A percentile compares a stretch with the other conserved stretches of the same genome.
Evolutionary conservation across 495 filamentous ascomycete genomes (phyloP).

Genomic region (Podospora sp.): DNA sequence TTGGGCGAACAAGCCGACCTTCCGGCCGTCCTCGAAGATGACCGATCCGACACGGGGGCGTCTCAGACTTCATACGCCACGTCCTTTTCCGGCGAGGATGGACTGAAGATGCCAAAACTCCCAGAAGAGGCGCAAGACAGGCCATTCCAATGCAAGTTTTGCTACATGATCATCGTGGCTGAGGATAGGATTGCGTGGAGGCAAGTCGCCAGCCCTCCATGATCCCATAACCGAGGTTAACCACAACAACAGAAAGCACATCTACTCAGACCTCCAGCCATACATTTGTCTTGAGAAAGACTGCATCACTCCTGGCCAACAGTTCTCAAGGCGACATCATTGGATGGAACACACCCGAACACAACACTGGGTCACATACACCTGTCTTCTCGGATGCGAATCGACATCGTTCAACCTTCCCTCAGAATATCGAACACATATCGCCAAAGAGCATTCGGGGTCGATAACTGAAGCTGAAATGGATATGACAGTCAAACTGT

Average conservation of each 20-base stretch:
- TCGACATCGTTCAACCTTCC: not conserved
- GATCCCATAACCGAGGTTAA: not conserved
- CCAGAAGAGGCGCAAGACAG: constrained; percentile 17
- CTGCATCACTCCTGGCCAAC: constrained; percentile 6
- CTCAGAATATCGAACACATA: constrained; percentile 8
- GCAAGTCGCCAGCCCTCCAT: too few relatives aligned
- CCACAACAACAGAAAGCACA: constrained; percentile 29
- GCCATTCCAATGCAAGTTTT: constrained; percentile 38
- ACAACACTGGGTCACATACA: not conserved
- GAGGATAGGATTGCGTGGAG: constrained; percentile 35
- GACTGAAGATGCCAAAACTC: constrained; percentile 12
- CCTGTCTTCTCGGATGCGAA: not conserved
- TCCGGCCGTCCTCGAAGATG: constrained; percentile 5
- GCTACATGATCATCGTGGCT: constrained; percentile 32
- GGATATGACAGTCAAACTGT: not conserved
- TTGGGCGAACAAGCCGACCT: not conserved
- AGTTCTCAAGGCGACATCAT: constrained; percentile 12
- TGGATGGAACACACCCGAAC: constrained; percentile 10
- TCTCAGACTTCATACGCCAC: constrained; percentile 22
- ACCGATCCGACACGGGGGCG: constrained; percentile 19
- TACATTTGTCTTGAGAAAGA: constrained; percentile 31
- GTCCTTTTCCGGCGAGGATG: constrained; percentile 1
- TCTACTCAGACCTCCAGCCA: constrained; percentile 33
- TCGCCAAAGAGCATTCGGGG: not conserved
- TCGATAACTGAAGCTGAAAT: not conserved